A percentile compares a stretch with the other conserved stretches of the same genome.
phyloP scores from a whole-genome alignment of 2,329 filamentous ascomycete species.

The Mycogone perniciosa region DNA sequence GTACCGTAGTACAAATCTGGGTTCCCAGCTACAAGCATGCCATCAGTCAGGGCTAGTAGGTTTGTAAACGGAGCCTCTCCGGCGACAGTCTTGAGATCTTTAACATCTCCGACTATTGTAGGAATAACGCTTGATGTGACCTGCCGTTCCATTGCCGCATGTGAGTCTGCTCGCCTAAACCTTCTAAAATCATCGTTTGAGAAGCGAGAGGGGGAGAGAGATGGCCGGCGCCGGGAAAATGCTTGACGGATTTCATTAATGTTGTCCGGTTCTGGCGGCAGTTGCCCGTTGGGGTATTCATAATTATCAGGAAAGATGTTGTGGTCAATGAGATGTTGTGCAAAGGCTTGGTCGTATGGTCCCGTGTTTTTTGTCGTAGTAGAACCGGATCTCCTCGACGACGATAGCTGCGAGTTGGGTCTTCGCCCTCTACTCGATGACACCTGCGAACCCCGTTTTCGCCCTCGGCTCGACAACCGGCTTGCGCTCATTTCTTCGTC shows the following conservation, averaged over 20 bases:
- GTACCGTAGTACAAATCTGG: constrained; percentile 31
- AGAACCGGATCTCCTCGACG: too few species aligned
- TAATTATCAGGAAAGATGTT: constrained; percentile 12
- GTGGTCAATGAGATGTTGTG: constrained; percentile 16
- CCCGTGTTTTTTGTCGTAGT: constrained; percentile 14
- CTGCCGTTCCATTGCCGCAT: constrained; percentile 30
- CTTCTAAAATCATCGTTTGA: constrained; percentile 24
- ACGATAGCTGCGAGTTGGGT: neutral
- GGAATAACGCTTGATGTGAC: constrained; percentile 28
- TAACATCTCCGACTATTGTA: constrained; percentile 22
- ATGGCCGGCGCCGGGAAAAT: constrained; percentile 16
- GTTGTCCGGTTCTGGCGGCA: constrained; percentile 15
- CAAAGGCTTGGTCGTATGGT: constrained; percentile 17
- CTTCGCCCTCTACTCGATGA: neutral
- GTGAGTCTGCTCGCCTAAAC: constrained; percentile 23
- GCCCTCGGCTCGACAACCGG: neutral
- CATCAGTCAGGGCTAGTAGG: constrained; percentile 30
- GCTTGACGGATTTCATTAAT: constrained; percentile 15
- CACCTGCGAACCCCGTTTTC: neutral
- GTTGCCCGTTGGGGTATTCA: constrained; percentile 14
- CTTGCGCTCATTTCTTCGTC: neutral
- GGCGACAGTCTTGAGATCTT: constrained; percentile 12
- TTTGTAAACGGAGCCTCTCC: constrained; percentile 28
- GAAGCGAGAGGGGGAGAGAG: constrained; percentile 33
- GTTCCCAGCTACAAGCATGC: constrained; percentile 23